Conservation (phyloP, 2,329 filamentous ascomycete genomes). For the Macrophomina tecta region DNA sequence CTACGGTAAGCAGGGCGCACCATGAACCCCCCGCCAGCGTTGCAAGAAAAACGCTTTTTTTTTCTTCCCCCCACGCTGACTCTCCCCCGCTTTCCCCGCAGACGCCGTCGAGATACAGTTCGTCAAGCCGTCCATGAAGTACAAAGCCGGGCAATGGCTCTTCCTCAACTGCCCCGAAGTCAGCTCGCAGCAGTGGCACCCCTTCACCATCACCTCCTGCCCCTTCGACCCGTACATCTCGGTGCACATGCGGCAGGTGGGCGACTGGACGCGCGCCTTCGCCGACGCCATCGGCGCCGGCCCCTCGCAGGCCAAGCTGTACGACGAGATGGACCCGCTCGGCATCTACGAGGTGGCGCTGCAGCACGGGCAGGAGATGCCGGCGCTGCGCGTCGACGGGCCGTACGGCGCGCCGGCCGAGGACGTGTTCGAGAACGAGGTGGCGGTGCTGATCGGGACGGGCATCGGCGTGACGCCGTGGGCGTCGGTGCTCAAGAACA, state of each 20-base stretch:
- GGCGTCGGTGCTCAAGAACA: constrained; percentile 92
- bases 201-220: constrained; percentile 96
- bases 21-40: too few species aligned
- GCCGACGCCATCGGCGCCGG: constrained; percentile 95
- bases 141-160: constrained; percentile 98
- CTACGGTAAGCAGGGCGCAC: constrained; percentile 68
- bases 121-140: constrained; percentile 92
- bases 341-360: constrained; percentile 98
- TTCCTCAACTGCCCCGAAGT: constrained; percentile 93
- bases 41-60: too few species aligned
- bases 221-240: constrained; percentile 95
- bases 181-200: constrained; percentile 93
- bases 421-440: constrained; percentile 94
- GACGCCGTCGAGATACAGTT: constrained; percentile 98
- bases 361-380: constrained; percentile 92
- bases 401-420: constrained; percentile 97
- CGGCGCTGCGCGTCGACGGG: constrained; percentile 84
- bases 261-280: constrained; percentile 91
- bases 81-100: constrained; percentile 39
- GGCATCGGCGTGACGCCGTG: constrained; percentile 88
- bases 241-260: constrained; percentile 93
- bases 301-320: constrained; percentile 82
- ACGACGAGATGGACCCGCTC: constrained; percentile 87
- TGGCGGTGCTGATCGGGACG: constrained; percentile 83
- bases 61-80: background rate